Conservation (phyloP, 2,329 filamentous ascomycete species). For the Capronia americana region DNA sequence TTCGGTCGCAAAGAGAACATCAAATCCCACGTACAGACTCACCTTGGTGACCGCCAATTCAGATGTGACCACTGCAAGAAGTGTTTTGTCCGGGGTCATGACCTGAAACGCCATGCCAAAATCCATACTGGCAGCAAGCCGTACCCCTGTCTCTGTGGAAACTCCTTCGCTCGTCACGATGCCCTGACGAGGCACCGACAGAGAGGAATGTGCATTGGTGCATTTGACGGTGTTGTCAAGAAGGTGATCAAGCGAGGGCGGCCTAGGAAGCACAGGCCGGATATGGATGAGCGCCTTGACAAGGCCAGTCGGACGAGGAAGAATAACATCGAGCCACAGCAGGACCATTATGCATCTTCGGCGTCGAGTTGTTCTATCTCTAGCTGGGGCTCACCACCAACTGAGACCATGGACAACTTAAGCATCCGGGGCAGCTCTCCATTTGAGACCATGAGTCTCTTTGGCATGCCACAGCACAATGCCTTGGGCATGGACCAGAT, state of each 20-base stretch:
- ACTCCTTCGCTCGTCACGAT: conserved; percentile 93
- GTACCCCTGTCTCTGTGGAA: conserved; percentile 91
- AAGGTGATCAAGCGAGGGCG: conserved; percentile 71
- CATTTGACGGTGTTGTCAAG: conserved; percentile 79
- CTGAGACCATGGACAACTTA: conserved; percentile 49
- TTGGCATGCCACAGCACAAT: conserved; percentile 32
- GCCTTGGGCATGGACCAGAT: conserved; percentile 30
- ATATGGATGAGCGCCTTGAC: conserved; percentile 62
- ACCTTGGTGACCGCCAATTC: conserved; percentile 94
- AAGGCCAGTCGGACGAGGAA: conserved; percentile 62
- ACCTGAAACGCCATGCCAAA: conserved; percentile 95
- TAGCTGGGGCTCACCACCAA: conserved; percentile 51
- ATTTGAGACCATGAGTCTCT: conserved; percentile 42
- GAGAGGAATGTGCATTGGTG: conserved; percentile 94
- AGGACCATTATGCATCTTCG: conserved; percentile 48
- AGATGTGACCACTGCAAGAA: conserved; percentile 92
- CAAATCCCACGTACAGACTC: conserved; percentile 96
- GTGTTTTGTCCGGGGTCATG: conserved; percentile 95
- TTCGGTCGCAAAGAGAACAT: conserved; percentile 99
- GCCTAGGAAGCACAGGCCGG: conserved; percentile 67
- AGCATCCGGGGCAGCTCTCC: conserved; percentile 47
- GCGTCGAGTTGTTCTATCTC: conserved; percentile 49
- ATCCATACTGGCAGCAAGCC: conserved; percentile 97
- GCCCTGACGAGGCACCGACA: conserved; percentile 93
- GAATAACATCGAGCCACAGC: conserved; percentile 23